A percentile compares a stretch with the other conserved stretches of the same genome.
Conservation (phyloP, 1,139 yeast species). For the Kodamaea plutei region DNA sequence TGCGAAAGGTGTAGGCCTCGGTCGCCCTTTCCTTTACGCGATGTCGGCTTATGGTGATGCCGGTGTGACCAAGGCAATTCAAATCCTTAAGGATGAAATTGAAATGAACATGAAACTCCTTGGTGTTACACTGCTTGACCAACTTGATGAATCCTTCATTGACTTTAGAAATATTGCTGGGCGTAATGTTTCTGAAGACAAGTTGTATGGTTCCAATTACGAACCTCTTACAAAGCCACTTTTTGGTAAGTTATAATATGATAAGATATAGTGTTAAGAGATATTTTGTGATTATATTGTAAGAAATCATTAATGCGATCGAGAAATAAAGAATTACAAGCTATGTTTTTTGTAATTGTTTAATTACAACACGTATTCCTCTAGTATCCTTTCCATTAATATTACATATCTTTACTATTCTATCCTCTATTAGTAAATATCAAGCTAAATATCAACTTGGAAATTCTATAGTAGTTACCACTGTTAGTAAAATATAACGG, state of each 20-base stretch:
- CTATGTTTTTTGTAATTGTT: too few relatives aligned
- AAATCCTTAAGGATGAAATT: constrained; percentile 73
- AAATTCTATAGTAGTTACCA: too few relatives aligned
- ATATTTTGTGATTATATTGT: background rate
- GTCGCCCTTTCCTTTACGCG: constrained; percentile 69
- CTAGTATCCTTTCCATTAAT: too few relatives aligned
- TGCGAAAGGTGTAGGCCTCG: constrained; percentile 70
- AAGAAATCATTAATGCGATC: too few relatives aligned
- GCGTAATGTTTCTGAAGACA: constrained; percentile 32
- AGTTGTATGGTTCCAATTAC: constrained; percentile 34
- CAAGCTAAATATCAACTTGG: too few relatives aligned
- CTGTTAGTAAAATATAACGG: too few relatives aligned
- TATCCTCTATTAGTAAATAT: too few relatives aligned
- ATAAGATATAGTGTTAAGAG: too few relatives aligned
- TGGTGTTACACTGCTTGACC: constrained; percentile 66
- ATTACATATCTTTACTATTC: too few relatives aligned
- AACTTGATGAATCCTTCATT: constrained; percentile 49
- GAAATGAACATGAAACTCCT: constrained; percentile 84
- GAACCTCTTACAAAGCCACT: constrained; percentile 35
- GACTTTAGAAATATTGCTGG: constrained; percentile 22
- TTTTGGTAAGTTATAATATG: constrained; percentile 24
- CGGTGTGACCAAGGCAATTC: constrained; percentile 78
- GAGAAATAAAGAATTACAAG: too few relatives aligned
- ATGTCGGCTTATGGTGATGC: constrained; percentile 70
- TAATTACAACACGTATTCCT: too few relatives aligned